Conservation (phyloP, 2,329 filamentous ascomycete genomes). For the Microascus cirrosus region DNA sequence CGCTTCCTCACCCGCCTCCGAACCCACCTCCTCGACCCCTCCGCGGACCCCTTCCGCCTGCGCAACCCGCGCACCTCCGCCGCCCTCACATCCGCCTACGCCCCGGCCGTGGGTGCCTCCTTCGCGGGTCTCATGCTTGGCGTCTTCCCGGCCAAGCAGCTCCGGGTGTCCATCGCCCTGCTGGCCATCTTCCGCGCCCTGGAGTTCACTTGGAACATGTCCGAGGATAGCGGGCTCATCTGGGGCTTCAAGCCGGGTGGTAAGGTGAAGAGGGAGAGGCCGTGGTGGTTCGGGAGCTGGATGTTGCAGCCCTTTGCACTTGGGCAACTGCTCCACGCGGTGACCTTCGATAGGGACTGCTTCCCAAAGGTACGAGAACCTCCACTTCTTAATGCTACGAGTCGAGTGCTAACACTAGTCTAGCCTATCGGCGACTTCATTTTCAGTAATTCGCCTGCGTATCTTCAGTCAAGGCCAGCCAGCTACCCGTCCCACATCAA, state of each 20-base stretch:
- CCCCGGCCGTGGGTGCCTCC: conserved; percentile 83
- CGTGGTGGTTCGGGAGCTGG: conserved; percentile 82
- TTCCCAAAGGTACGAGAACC: conserved; percentile 45
- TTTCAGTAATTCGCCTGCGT: conserved; percentile 66
- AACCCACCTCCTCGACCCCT: conserved; percentile 65
- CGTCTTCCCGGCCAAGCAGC: conserved; percentile 52
- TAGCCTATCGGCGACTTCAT: conserved; percentile 32
- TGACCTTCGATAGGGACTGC: conserved; percentile 67
- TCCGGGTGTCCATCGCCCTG: conserved; percentile 72
- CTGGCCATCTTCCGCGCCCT: conserved; percentile 71
- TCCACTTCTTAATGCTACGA: background rate
- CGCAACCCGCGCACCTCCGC: conserved; percentile 69
- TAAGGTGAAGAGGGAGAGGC: conserved; percentile 49
- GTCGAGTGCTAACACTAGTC: conserved; percentile 8
- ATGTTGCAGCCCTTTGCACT: conserved; percentile 65
- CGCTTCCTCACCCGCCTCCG: conserved; percentile 79
- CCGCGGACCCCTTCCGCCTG: conserved; percentile 67
- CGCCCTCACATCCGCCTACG: conserved; percentile 70
- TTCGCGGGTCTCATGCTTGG: conserved; percentile 75
- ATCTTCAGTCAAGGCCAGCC: conserved; percentile 62
- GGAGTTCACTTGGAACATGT: conserved; percentile 77
- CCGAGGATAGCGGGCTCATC: conserved; percentile 61
- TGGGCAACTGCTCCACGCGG: conserved; percentile 66
- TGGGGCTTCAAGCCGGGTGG: conserved; percentile 39
- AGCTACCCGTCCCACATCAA: conserved; percentile 53